These are phyloP conservation scores for Triticum turgidum DNA, from an alignment of 176 grass and related monocot species.

Conservation along the genomic window DNA sequence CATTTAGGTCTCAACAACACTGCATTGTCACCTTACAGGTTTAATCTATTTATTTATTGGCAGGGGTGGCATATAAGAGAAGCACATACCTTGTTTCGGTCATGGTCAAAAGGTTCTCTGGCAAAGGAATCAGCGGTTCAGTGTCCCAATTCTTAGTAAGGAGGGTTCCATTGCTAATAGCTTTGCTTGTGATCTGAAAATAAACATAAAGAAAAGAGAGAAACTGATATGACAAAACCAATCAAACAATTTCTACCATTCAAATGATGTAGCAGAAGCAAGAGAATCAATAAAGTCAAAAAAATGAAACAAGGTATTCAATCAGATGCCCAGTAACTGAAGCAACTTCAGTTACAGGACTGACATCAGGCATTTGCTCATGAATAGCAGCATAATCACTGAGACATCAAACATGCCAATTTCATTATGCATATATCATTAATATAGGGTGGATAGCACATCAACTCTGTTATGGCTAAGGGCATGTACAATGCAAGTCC, in stretches of 20 bases:
- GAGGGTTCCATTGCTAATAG: constrained; percentile 67
- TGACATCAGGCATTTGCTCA: neutral
- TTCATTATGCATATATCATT: neutral
- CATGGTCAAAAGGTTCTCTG: constrained; percentile 34
- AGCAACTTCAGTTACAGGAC: constrained; percentile 11
- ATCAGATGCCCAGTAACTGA: neutral
- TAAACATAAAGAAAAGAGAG: neutral
- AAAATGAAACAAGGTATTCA: neutral
- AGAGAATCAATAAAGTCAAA: neutral
- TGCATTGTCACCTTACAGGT: constrained; percentile 7
- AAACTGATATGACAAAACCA: constrained; percentile 25
- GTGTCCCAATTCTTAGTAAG: constrained; percentile 92
- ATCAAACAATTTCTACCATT: constrained; percentile 11
- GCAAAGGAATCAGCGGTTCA: constrained; percentile 77
- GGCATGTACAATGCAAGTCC: neutral
- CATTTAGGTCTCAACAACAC: neutral
- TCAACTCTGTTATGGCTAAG: neutral
- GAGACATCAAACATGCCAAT: constrained; percentile 31
- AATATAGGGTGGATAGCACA: constrained; percentile 11
- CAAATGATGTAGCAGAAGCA: constrained; percentile 5
- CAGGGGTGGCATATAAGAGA: neutral
- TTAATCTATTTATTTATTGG: neutral
- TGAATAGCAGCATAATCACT: constrained; percentile 20
- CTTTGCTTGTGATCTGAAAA: constrained; percentile 65
- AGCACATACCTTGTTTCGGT: constrained; percentile 51